These are phyloP conservation scores for Porphyra umbilicalis DNA, from an alignment of 31 red algal genomes.

Conservation along the genomic window DNA sequence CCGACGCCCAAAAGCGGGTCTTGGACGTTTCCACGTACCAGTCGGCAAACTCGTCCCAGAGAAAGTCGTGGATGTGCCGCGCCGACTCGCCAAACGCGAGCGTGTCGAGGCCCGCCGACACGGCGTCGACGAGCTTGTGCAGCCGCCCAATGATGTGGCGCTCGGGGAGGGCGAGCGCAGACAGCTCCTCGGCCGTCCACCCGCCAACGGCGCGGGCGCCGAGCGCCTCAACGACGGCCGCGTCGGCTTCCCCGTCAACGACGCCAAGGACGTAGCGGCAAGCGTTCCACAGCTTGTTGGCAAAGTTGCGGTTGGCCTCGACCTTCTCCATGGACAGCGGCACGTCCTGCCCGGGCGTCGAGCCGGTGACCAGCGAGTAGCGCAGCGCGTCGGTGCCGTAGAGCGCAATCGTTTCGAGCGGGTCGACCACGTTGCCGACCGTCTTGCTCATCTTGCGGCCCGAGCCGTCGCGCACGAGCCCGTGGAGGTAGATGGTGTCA, in stretches of 20 bases:
- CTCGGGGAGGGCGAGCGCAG: conserved; percentile 48
- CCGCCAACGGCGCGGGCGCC: conserved; percentile 14
- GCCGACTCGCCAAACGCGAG: conserved; percentile 67
- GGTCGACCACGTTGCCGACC: conserved; percentile 92
- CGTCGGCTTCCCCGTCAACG: conserved; percentile 25
- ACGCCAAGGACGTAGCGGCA: conserved; percentile 73
- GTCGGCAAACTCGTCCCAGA: conserved; percentile 99
- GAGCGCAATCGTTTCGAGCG: conserved; percentile 66
- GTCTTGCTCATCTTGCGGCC: conserved; percentile 98
- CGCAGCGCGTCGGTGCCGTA: conserved; percentile 94
- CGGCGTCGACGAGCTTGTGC: conserved; percentile 30
- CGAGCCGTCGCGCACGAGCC: conserved; percentile 80
- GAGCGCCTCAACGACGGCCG: conserved; percentile 21
- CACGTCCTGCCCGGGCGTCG: conserved; percentile 85
- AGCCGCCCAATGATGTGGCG: conserved; percentile 71
- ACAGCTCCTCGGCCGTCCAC: neutral
- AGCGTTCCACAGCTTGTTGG: conserved; percentile 98
- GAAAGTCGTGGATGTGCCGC: conserved; percentile 69
- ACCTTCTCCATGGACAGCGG: conserved; percentile 79
- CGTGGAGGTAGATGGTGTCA: conserved; percentile 83
- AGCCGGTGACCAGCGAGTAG: conserved; percentile 74
- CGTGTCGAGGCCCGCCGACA: conserved; percentile 26
- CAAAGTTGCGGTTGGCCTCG: conserved; percentile 89
- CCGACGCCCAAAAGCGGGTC: conserved; percentile 41
- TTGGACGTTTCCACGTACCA: conserved; percentile 96